Conservation (phyloP, 257 asterid genomes). For the Scutellaria barbata region DNA sequence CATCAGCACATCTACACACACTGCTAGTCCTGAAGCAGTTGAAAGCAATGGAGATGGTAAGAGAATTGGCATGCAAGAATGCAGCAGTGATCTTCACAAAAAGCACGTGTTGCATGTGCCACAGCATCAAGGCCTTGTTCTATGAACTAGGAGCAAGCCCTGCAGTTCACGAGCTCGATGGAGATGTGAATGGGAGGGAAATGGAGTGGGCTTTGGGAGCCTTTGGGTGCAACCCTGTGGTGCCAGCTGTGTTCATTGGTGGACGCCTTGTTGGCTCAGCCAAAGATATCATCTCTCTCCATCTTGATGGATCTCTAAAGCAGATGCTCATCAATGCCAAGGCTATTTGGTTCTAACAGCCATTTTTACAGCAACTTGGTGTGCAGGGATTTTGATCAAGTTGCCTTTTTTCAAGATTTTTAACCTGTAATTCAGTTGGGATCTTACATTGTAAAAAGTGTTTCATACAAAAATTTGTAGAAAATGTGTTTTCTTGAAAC, state of each 20-base stretch:
- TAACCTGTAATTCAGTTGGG: background rate
- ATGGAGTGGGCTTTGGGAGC: conserved; percentile 65
- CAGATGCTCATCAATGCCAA: conserved; percentile 62
- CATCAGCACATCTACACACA: background rate
- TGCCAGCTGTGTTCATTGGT: conserved; percentile 80
- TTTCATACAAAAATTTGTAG: no score
- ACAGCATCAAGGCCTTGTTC: conserved; percentile 76
- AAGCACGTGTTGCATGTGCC: conserved; percentile 93
- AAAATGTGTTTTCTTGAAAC: no score
- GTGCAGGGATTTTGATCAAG: background rate
- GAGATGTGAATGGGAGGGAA: conserved; percentile 58
- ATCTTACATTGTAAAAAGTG: no score
- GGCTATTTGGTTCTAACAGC: conserved; percentile 61
- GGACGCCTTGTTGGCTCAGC: conserved; percentile 73
- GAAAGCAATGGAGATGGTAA: conserved; percentile 55
- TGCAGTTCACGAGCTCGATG: conserved; percentile 70
- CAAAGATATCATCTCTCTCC: conserved; percentile 65
- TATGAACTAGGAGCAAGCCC: conserved; percentile 84
- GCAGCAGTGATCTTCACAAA: conserved; percentile 83
- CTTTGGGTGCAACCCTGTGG: conserved; percentile 71
- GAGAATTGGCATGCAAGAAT: conserved; percentile 68
- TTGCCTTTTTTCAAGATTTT: background rate
- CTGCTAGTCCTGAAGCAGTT: background rate
- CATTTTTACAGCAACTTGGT: background rate
- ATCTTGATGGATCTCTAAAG: conserved; percentile 74